Evolutionary conservation across 129 eudicot species (phyloP).

Genomic region (Saussurea involucrata): DNA sequence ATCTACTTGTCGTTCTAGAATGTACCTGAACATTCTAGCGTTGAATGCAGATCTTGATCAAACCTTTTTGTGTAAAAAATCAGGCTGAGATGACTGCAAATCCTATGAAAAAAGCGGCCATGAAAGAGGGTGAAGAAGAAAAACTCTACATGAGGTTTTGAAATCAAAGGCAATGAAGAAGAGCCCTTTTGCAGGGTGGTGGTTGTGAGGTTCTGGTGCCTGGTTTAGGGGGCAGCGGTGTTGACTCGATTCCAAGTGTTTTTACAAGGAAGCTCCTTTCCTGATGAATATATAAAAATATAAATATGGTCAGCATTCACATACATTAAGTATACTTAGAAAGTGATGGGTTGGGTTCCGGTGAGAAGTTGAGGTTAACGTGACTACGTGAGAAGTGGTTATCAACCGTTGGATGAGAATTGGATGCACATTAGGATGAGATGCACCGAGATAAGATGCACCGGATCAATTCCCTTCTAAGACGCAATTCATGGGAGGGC

Average conservation of each 20-base stretch:
- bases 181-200: slow-evolving; percentile 94
- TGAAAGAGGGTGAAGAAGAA: background rate
- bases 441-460: no score
- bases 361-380: no score
- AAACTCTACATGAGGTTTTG: slow-evolving; percentile 32
- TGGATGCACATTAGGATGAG: no score
- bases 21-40: slow-evolving; percentile 65
- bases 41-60: slow-evolving; percentile 57
- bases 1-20: slow-evolving; percentile 48
- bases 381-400: no score
- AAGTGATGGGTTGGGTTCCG: no score
- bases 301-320: slow-evolving; percentile 1
- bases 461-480: no score
- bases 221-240: slow-evolving; percentile 48
- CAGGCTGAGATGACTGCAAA: slow-evolving; percentile 44
- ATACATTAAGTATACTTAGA: slow-evolving; percentile 44
- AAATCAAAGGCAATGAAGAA: slow-evolving; percentile 85
- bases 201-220: slow-evolving; percentile 56
- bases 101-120: slow-evolving; percentile 15
- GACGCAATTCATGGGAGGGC: no score
- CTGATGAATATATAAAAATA: slow-evolving; percentile 42
- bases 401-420: no score
- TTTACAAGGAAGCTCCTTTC: slow-evolving; percentile 86
- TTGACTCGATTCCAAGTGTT: slow-evolving; percentile 82
- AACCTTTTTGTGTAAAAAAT: slow-evolving; percentile 58